Conservation (phyloP, 345 rosid species). For the Eucalyptus brandiana region DNA sequence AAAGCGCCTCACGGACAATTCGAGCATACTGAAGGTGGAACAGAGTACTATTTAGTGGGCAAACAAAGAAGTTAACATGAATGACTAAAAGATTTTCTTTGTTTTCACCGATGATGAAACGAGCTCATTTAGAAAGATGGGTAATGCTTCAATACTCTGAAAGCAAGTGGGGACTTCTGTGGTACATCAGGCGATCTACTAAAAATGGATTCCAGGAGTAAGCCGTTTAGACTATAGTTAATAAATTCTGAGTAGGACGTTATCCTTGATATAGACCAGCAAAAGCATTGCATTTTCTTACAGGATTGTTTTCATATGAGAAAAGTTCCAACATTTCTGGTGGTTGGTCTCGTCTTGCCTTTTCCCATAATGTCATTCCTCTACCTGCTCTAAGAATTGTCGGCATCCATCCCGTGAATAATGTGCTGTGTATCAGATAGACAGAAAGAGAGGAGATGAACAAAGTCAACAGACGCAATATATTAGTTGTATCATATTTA, state of each 20-base stretch:
- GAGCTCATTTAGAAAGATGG: background rate
- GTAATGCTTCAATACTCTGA: background rate
- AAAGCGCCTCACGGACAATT: conserved; percentile 76
- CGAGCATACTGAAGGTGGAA: conserved; percentile 38
- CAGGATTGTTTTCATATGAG: conserved; percentile 72
- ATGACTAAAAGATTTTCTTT: background rate
- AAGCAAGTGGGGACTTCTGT: background rate
- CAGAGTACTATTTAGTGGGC: background rate
- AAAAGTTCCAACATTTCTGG: conserved; percentile 59
- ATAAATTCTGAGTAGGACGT: background rate
- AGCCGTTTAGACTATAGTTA: background rate
- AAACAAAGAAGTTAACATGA: background rate
- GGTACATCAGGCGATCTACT: background rate
- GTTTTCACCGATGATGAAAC: background rate
- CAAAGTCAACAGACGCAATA: background rate
- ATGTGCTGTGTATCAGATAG: conserved; percentile 33
- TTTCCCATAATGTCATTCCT: conserved; percentile 76
- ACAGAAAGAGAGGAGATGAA: background rate
- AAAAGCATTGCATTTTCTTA: background rate
- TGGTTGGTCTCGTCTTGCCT: conserved; percentile 34
- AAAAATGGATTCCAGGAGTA: background rate
- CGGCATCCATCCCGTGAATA: conserved; percentile 87
- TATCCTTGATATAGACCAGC: background rate
- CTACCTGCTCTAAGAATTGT: conserved; percentile 78
- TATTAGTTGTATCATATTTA: background rate